Percentiles rank a stretch among this genome's conserved stretches.
phyloP scores from a whole-genome alignment of 2,329 filamentous ascomycete species.

The Falciphora oryzae region DNA sequence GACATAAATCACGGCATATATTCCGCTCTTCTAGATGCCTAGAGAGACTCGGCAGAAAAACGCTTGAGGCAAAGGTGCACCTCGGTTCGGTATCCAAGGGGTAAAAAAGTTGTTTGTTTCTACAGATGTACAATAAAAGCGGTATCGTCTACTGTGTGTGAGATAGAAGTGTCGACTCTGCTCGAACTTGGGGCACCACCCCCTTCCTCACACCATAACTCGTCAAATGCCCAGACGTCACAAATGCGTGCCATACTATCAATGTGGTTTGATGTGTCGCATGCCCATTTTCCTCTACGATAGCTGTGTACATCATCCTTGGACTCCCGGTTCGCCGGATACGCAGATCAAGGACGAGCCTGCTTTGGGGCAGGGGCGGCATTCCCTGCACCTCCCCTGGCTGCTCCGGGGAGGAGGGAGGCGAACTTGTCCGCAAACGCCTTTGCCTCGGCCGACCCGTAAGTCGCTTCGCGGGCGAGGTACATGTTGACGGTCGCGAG shows the following conservation, averaged over 20 bases:
- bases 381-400: background rate
- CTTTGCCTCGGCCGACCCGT: slow-evolving; percentile 32
- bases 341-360: background rate
- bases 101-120: background rate
- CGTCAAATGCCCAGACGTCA: background rate
- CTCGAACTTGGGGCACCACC: background rate
- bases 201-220: too few relatives aligned
- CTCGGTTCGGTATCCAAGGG: too few relatives aligned
- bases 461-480: slow-evolving; percentile 27
- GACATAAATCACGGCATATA: background rate
- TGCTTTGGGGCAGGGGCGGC: background rate
- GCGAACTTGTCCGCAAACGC: slow-evolving; percentile 26
- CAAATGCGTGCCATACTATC: background rate
- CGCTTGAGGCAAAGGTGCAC: too few relatives aligned
- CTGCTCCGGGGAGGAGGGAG: slow-evolving; percentile 20
- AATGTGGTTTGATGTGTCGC: background rate
- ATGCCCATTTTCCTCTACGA: background rate
- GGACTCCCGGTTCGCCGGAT: too few relatives aligned
- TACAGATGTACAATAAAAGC: background rate
- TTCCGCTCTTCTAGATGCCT: background rate
- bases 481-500: slow-evolving; percentile 27
- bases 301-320: background rate
- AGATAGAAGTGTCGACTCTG: background rate
- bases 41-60: background rate
- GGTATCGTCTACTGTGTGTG: background rate